Conservation (phyloP, 148 eudicot species). For the Rhododendron henanense region DNA sequence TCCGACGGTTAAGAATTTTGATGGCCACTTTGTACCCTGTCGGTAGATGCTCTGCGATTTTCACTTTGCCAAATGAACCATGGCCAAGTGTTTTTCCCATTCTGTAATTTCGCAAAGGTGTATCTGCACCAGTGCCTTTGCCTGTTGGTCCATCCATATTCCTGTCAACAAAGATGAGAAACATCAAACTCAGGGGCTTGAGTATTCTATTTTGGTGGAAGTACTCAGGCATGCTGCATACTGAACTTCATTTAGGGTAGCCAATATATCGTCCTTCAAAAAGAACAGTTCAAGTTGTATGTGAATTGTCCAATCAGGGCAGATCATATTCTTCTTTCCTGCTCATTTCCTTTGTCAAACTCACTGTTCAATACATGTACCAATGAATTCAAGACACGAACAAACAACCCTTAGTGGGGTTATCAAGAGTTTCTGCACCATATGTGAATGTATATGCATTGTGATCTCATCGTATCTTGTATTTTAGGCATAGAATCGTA, state of each 20-base stretch:
- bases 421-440: background rate
- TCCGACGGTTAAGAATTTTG: slow-evolving; percentile 40
- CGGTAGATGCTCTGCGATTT: slow-evolving; percentile 32
- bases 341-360: slow-evolving; percentile 6
- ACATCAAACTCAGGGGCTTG: background rate
- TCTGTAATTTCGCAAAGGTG: slow-evolving; percentile 24
- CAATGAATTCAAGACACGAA: background rate
- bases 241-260: background rate
- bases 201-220: background rate
- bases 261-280: background rate
- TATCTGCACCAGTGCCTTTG: slow-evolving; percentile 11
- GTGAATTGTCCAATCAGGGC: background rate
- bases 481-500: too few relatives aligned
- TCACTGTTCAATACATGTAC: background rate
- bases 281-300: background rate
- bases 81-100: slow-evolving; percentile 39
- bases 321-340: background rate
- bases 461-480: too few relatives aligned
- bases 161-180: slow-evolving; percentile 10
- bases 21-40: slow-evolving; percentile 35
- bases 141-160: slow-evolving; percentile 20
- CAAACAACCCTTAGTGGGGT: background rate
- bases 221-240: background rate
- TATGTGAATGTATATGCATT: background rate
- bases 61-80: slow-evolving; percentile 40